Percentiles rank a stretch among this genome's conserved stretches.
Conservation (phyloP, 2,329 filamentous ascomycete species). For the Shiraia sp. region DNA sequence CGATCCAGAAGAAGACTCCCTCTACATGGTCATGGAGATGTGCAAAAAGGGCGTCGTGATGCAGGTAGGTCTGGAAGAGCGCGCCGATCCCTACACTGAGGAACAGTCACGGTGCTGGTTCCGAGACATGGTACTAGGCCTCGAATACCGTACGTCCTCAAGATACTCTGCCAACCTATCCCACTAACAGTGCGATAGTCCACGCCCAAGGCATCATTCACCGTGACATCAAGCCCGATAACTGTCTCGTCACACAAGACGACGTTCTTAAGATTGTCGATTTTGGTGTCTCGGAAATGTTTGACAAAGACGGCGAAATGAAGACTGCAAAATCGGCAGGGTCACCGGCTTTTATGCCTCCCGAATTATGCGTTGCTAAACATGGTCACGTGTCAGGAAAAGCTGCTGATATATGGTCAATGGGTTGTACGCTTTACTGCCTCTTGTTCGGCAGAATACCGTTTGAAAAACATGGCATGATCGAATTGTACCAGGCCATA, state of each 20-base stretch:
- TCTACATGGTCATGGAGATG: conserved; percentile 99
- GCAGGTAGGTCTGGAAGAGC: conserved; percentile 87
- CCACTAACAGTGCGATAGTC: conserved; percentile 56
- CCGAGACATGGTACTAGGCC: conserved; percentile 88
- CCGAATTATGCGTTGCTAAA: conserved; percentile 84
- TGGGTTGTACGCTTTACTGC: conserved; percentile 95
- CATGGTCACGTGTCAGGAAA: conserved; percentile 87
- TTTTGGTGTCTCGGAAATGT: conserved; percentile 99
- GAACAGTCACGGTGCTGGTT: conserved; percentile 91
- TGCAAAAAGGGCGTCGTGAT: conserved; percentile 98
- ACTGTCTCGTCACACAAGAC: conserved; percentile 85
- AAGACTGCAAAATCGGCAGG: conserved; percentile 90
- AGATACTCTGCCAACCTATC: background rate
- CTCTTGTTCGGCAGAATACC: conserved; percentile 86
- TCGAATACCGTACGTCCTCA: conserved; percentile 76
- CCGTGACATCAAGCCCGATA: conserved; percentile 97
- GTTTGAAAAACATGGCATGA: conserved; percentile 75
- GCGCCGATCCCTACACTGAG: conserved; percentile 77
- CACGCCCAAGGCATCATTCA: conserved; percentile 95
- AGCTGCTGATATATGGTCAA: conserved; percentile 96
- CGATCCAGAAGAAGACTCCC: conserved; percentile 90
- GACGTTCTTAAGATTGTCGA: conserved; percentile 97
- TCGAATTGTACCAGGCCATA: conserved; percentile 91
- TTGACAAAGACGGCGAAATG: conserved; percentile 86
- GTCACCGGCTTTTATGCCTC: conserved; percentile 91